Evolutionary conservation across 108 stramenopile species (phyloP).

Genomic region (Cylindrotheca closterium): DNA sequence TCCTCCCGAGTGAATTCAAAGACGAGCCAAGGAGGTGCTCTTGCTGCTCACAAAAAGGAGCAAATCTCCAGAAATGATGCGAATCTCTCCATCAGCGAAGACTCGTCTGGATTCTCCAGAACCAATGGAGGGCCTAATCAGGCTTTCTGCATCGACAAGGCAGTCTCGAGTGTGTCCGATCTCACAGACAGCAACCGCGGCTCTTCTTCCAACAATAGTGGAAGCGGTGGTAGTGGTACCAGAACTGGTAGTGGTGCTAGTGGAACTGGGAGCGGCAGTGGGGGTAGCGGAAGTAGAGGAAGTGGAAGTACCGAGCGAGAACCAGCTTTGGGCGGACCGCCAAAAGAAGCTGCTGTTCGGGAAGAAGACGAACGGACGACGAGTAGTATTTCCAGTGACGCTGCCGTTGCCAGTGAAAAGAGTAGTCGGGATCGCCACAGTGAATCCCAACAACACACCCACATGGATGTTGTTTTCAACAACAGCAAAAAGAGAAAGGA

Average conservation of each 20-base stretch:
- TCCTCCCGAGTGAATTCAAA: neutral
- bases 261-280: slow-evolving; percentile 8
- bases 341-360: neutral
- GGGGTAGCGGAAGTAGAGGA: too few relatives aligned
- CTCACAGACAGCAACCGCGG: slow-evolving; percentile 69
- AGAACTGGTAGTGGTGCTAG: too few relatives aligned
- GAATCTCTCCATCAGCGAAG: slow-evolving; percentile 17
- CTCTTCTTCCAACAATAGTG: slow-evolving; percentile 37
- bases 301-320: slow-evolving; percentile 1
- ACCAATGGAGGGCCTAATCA: slow-evolving; percentile 41
- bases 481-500: slow-evolving; percentile 19
- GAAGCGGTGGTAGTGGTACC: slow-evolving; percentile 20
- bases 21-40: neutral
- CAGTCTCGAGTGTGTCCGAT: slow-evolving; percentile 56
- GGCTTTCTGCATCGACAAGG: slow-evolving; percentile 51
- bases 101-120: slow-evolving; percentile 26
- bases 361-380: slow-evolving; percentile 1
- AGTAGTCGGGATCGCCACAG: slow-evolving; percentile 24
- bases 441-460: slow-evolving; percentile 11
- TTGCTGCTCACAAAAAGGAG: slow-evolving; percentile 4
- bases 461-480: slow-evolving; percentile 36
- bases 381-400: slow-evolving; percentile 67
- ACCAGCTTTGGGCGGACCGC: neutral
- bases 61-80: slow-evolving; percentile 2
- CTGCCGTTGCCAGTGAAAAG: slow-evolving; percentile 55